Percentiles rank a stretch among this genome's conserved stretches.
Evolutionary conservation across 257 asterid genomes (phyloP).

Genomic region (Eucommia ulmoides): DNA sequence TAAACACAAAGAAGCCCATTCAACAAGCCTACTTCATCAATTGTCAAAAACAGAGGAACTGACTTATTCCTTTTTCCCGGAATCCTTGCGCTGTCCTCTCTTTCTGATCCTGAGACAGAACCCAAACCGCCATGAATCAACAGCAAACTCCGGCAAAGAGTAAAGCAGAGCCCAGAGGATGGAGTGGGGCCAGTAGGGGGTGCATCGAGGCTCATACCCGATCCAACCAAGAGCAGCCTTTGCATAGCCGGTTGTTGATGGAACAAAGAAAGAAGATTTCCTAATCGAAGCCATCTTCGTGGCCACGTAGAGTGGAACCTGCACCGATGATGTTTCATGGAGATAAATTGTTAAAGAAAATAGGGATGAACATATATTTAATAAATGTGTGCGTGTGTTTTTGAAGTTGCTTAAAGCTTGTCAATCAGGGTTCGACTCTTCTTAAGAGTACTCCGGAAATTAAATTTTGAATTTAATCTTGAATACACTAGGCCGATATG

Average conservation of each 20-base stretch:
- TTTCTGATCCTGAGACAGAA: slow-evolving; percentile 63
- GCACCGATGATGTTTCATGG: no score
- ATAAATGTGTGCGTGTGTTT: no score
- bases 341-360: no score
- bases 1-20: no score
- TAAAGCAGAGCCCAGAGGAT: not conserved
- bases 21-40: no score
- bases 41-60: no score
- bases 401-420: no score
- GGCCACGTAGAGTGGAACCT: slow-evolving; percentile 94
- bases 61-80: slow-evolving; percentile 70
- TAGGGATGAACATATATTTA: no score
- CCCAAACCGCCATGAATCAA: slow-evolving; percentile 77
- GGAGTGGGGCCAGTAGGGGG: slow-evolving; percentile 81
- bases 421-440: no score
- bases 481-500: no score
- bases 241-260: slow-evolving; percentile 85
- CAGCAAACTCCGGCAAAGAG: slow-evolving; percentile 14
- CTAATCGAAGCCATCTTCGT: slow-evolving; percentile 94
- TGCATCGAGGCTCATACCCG: slow-evolving; percentile 90
- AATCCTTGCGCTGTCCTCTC: slow-evolving; percentile 70
- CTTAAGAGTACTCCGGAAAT: no score
- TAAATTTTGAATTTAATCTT: no score
- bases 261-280: slow-evolving; percentile 83
- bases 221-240: slow-evolving; percentile 68